Evolutionary conservation across 768 basidiomycete genomes (phyloP).

Genomic region (Clitopilus hobsonii): DNA sequence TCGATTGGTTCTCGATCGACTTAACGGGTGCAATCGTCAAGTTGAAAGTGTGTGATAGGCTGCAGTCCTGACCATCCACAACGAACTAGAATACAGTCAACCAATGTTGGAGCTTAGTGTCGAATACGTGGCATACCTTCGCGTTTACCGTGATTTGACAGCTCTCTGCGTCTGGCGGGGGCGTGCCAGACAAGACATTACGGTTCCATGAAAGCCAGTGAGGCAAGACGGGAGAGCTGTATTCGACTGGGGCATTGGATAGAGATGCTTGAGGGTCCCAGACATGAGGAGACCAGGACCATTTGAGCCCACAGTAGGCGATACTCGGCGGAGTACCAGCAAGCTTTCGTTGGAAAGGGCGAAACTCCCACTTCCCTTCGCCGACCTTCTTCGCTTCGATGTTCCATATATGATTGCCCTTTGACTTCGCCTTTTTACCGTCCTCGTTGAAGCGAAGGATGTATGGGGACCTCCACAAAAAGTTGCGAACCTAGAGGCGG

Average conservation of each 20-base stretch:
- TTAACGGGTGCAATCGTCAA: constrained; percentile 66
- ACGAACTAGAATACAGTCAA: constrained; percentile 41
- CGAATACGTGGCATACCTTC: constrained; percentile 43
- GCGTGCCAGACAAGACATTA: constrained; percentile 77
- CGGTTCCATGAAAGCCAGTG: constrained; percentile 87
- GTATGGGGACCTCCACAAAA: constrained; percentile 91
- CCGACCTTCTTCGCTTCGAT: constrained; percentile 85
- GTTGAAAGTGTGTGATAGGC: constrained; percentile 61
- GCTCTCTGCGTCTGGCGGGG: constrained; percentile 69
- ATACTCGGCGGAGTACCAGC: constrained; percentile 78
- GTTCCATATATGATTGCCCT: constrained; percentile 99
- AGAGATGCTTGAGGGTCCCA: constrained; percentile 96
- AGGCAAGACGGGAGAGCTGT: constrained; percentile 77
- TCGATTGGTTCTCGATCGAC: constrained; percentile 35
- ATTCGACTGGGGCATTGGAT: constrained; percentile 72
- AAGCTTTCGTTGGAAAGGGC: constrained; percentile 84
- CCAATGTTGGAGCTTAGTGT: not conserved
- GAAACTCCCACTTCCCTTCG: constrained; percentile 81
- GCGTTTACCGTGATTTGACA: constrained; percentile 75
- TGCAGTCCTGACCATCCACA: constrained; percentile 72
- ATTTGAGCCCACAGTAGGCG: constrained; percentile 76
- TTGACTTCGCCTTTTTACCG: constrained; percentile 98
- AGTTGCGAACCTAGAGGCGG: constrained; percentile 75
- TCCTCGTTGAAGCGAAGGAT: constrained; percentile 98
- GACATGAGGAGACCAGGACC: constrained; percentile 89